Conservation (phyloP, 805 yeast species). For the Saccharomyces eubayanus region DNA sequence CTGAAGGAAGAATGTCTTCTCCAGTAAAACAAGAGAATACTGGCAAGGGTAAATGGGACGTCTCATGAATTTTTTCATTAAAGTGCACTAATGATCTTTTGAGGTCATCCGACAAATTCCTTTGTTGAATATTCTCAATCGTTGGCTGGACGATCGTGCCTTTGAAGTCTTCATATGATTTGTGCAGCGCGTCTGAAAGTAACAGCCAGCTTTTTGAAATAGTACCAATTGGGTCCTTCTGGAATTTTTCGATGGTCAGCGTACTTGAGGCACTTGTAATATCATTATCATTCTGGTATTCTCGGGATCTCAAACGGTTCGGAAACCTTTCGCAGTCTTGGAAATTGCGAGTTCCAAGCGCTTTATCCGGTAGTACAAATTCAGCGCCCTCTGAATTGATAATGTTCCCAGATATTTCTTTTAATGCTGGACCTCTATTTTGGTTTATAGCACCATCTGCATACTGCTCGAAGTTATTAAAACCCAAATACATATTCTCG, state of each 20-base stretch:
- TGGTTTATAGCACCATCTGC: neutral
- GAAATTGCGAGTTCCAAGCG: neutral
- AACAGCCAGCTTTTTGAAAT: constrained; percentile 89
- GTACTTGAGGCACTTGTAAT: constrained; percentile 24
- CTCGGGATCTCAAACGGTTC: neutral
- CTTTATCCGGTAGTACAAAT: neutral
- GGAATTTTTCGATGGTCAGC: constrained; percentile 60
- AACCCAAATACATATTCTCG: neutral
- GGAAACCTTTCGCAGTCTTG: neutral
- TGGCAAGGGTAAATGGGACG: constrained; percentile 67
- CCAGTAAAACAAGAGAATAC: constrained; percentile 49
- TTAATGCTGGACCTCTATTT: neutral
- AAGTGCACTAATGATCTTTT: constrained; percentile 92
- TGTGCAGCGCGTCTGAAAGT: constrained; percentile 75
- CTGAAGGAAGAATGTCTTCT: neutral
- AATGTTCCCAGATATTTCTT: neutral
- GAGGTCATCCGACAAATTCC: constrained; percentile 75
- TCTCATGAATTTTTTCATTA: constrained; percentile 88
- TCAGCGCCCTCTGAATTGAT: neutral
- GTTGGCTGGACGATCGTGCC: constrained; percentile 87
- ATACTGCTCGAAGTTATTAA: neutral
- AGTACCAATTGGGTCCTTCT: constrained; percentile 84
- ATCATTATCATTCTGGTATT: neutral
- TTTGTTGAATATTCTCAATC: constrained; percentile 58
- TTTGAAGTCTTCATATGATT: constrained; percentile 77